Base-by-base conservation (phyloP, 1,139 yeast species). In the Saccharomyces pastorianus region DNA sequence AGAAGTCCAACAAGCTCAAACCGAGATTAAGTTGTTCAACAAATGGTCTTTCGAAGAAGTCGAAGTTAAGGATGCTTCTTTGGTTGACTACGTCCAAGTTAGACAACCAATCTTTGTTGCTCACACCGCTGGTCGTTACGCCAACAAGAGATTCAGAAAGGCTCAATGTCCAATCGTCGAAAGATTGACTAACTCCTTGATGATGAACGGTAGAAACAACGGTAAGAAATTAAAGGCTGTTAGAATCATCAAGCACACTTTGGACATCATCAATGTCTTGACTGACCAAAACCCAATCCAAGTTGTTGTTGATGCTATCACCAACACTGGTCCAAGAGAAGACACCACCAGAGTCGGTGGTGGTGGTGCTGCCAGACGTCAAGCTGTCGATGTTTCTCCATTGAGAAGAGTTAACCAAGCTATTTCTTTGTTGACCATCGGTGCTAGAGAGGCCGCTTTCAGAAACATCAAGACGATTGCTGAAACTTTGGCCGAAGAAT, bases 201-300 rank as follows among this genome's bases (percentile, higher is more conserved):
- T 95, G 99, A 95, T 95, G 99, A 90, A 95, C 86, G 99, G 99
- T 83, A 93, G 99, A 85, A 95, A 95, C 95, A 95, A 95, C 86
- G 99, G 99, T 86, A 95, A 95, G 86, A 95, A 95, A 84, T 88
- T 95, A 79, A 91, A 93, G 88, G 99, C 99, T 73, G 98, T 93
- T 71, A 91, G 98, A 86, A 95, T 95, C 77, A 90, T 95, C 78
- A 88, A 93, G 85, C 99, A 93, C 84, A 93, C 99, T 72, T 82
- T 93, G 76, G 99, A 93, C 79, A 95, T 95, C 83, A 85, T 95
- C 78, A 79, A 87, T 85, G 93, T 95, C 70, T 85, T 95, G 77
- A 91, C 99, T 71, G 99, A 93, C 79, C 95, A 85, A 80, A 95
- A 95, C 96, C 99, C 99, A 76, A 78, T 95, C 79, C 99, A 95